phyloP scores from a whole-genome alignment of 305 asterid genomes.

The Petunia hybrid region DNA sequence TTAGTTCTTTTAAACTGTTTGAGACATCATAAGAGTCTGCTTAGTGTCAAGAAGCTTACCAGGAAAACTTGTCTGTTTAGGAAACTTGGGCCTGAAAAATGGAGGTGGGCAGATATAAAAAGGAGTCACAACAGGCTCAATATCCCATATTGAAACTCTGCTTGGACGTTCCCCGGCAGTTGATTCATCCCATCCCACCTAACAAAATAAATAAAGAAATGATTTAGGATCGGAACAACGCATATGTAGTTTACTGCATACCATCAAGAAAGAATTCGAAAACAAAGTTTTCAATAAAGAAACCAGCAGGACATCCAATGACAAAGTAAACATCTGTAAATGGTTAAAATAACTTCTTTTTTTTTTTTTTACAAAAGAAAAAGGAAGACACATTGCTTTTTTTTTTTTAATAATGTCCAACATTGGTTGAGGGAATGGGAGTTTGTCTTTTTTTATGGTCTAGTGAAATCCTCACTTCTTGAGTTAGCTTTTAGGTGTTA shows the following conservation, averaged over 20 bases:
- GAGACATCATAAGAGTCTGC: background rate
- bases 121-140: slow-evolving; percentile 90
- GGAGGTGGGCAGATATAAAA: slow-evolving; percentile 96
- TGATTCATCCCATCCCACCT: slow-evolving; percentile 99
- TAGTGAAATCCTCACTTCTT: too few species aligned
- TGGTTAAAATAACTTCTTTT: background rate
- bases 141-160: slow-evolving; percentile 93
- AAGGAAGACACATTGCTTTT: background rate
- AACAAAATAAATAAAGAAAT: slow-evolving; percentile 25
- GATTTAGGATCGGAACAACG: background rate
- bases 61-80: slow-evolving; percentile 74
- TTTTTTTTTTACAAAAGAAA: background rate
- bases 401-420: too few species aligned
- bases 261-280: background rate
- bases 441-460: too few species aligned
- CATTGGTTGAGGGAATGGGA: too few species aligned
- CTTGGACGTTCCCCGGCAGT: slow-evolving; percentile 95
- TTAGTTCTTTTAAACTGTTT: background rate
- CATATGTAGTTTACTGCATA: background rate
- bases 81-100: slow-evolving; percentile 86
- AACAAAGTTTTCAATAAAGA: background rate
- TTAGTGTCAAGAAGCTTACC: slow-evolving; percentile 49
- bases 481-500: too few species aligned
- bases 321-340: background rate
- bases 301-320: background rate